Evolutionary conservation across 805 yeast species (phyloP), one percentile per base, ranked within the genome.

Genomic region (Ogataea neopini): DNA sequence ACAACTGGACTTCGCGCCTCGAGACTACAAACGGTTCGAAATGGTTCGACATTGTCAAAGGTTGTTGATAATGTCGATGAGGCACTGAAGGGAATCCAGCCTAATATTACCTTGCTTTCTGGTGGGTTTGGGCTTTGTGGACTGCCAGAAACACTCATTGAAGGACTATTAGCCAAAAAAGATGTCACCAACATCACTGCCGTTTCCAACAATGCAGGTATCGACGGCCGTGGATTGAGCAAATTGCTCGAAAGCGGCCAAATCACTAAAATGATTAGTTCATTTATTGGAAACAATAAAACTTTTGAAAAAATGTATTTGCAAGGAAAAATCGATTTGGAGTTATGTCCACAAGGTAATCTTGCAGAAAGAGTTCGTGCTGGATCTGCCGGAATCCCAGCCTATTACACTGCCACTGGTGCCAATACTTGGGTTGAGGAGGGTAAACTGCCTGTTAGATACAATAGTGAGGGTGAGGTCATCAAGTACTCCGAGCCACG

Each of bases 121-220:
- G 80, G 80, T 14, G 80, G 80, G 2, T 75, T 75, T 57, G 80
- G 80, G 0, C 55, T 74, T 15, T 67, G 74, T 48, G 80, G 80
- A 5, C 66, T 74, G 4, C 77, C 80, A 2, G 76, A 72, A 39
- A 71, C 76, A 2, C 59, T 73, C 20, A 68, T 75, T 36, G 60
- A 64, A 36, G 79, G 68, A 18, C 56, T 75, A 19, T 46, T 64
- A 20, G 54, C 60, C 11, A 63, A 64, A 19, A 58, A 67, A 1
- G 66, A 66, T 2, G 60, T 76, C 41, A 59, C 53, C 13, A 58
- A 69, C 39, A 63, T 76, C 32, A 72, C 76, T 1, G 74, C 69
- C 3, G 76, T 71, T 2, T 74, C 79, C 14, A 76, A 76, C 58
- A 76, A 76, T 50, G 77, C 76, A 14, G 80, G 80, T 4, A 57